Evolutionary conservation across 2,329 filamentous ascomycete species (phyloP).

Genomic region (Nannizzia gypsea): DNA sequence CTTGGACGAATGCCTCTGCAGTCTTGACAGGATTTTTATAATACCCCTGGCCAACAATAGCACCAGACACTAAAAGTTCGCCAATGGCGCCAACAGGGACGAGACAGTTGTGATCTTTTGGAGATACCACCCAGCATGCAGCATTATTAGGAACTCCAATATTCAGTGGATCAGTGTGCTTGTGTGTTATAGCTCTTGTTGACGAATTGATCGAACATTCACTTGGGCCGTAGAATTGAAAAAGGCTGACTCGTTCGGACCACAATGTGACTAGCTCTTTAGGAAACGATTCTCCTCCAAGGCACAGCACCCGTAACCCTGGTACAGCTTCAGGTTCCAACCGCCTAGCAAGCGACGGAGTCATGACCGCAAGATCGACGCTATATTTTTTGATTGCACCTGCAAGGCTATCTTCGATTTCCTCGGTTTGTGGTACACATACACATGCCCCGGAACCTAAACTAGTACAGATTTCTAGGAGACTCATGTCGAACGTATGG

Average conservation of each 20-base stretch:
- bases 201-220: conserved; percentile 17
- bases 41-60: conserved; percentile 26
- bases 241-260: conserved; percentile 11
- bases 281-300: conserved; percentile 30
- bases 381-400: conserved; percentile 25
- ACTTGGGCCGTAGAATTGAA: conserved; percentile 16
- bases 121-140: conserved; percentile 17
- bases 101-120: conserved; percentile 14
- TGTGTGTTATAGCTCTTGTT: conserved; percentile 4
- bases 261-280: conserved; percentile 24
- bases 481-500: conserved; percentile 35
- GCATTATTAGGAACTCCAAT: conserved; percentile 9
- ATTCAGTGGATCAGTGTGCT: conserved; percentile 5
- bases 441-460: conserved; percentile 33
- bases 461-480: conserved; percentile 27
- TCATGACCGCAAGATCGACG: conserved; percentile 41
- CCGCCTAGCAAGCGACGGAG: conserved; percentile 26
- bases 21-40: conserved; percentile 24
- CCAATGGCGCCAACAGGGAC: conserved; percentile 17
- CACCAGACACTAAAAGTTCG: conserved; percentile 26
- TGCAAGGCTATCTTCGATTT: conserved; percentile 33
- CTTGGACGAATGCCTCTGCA: conserved; percentile 16
- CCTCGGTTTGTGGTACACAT: conserved; percentile 33
- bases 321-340: conserved; percentile 24
- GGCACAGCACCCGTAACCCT: conserved; percentile 23